Evolutionary conservation across 2,329 filamentous ascomycete species (phyloP).

Genomic region (Clarireedia paspali): DNA sequence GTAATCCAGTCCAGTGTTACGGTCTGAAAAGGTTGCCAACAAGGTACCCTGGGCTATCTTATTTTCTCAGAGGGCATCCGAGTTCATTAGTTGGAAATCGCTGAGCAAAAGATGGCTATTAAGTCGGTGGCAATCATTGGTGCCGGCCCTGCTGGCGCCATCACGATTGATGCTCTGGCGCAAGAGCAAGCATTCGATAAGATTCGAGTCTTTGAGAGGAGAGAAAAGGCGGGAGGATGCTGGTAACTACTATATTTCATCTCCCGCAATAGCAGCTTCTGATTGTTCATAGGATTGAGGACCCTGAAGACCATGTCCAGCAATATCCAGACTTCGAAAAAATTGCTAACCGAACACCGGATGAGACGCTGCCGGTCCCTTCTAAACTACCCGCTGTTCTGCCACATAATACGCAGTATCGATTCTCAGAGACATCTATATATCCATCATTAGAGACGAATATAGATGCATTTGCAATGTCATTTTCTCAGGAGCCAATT

Average conservation of each 20-base stretch:
- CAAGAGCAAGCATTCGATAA: conserved; percentile 51
- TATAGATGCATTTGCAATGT: conserved; percentile 51
- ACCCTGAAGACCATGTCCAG: conserved; percentile 31
- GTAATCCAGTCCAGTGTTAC: too few relatives aligned
- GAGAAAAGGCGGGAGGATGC: conserved; percentile 50
- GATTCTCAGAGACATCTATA: conserved; percentile 50
- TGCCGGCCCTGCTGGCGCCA: conserved; percentile 51
- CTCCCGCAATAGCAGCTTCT: neutral
- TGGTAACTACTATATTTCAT: conserved; percentile 39
- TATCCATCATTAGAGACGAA: conserved; percentile 62
- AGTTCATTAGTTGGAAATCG: neutral
- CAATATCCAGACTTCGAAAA: conserved; percentile 37
- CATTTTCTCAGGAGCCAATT: conserved; percentile 49
- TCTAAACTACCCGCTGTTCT: conserved; percentile 38
- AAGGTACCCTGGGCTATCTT: neutral
- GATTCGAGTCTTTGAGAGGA: conserved; percentile 55
- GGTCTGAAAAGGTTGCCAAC: neutral
- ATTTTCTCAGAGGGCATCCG: neutral
- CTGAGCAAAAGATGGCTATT: conserved; percentile 17
- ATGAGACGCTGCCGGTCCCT: conserved; percentile 41
- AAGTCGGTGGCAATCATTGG: conserved; percentile 51
- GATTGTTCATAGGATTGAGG: conserved; percentile 34
- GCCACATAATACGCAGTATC: conserved; percentile 35
- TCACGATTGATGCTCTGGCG: conserved; percentile 50
- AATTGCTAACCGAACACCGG: conserved; percentile 42